Conservation (phyloP, 2,329 filamentous ascomycete species). For the Epicoccum nigrum region DNA sequence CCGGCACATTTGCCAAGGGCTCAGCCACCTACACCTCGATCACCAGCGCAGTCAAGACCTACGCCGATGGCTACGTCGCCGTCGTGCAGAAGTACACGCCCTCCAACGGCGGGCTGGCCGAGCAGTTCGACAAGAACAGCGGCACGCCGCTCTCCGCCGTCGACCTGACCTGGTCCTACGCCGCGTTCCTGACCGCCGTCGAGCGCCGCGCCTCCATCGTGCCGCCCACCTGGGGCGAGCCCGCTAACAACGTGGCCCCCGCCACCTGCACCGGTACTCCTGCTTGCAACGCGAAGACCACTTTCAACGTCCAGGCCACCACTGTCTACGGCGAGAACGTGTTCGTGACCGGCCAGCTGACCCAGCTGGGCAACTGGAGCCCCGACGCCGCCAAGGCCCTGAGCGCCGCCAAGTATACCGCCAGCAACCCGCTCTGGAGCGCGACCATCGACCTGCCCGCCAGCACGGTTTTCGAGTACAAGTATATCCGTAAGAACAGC, state of each 20-base stretch:
- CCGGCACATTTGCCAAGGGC: conserved; percentile 69
- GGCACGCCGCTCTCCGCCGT: conserved; percentile 64
- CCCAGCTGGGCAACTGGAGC: conserved; percentile 54
- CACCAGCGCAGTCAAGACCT: conserved; percentile 65
- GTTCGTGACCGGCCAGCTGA: conserved; percentile 52
- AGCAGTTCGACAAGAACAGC: conserved; percentile 66
- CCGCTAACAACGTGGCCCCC: conserved; percentile 55
- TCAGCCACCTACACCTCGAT: conserved; percentile 61
- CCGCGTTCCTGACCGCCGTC: conserved; percentile 65
- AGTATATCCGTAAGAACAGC: conserved; percentile 54
- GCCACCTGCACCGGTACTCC: conserved; percentile 26
- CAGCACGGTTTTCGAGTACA: conserved; percentile 51
- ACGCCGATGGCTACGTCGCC: conserved; percentile 64
- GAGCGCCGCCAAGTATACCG: conserved; percentile 51
- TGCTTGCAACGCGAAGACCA: conserved; percentile 40
- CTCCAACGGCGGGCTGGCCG: conserved; percentile 67
- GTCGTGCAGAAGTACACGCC: conserved; percentile 59
- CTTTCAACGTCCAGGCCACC: conserved; percentile 56
- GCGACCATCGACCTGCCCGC: conserved; percentile 49
- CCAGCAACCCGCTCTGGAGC: conserved; percentile 54
- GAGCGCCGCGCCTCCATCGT: conserved; percentile 24
- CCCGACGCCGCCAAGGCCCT: conserved; percentile 48
- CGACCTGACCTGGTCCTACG: conserved; percentile 77
- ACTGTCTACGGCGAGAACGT: conserved; percentile 58
- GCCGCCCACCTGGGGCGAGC: conserved; percentile 23